Percentiles rank a stretch among this genome's conserved stretches.
Conservation (phyloP, 768 basidiomycete species). For the Podaxis carcinomalis region DNA sequence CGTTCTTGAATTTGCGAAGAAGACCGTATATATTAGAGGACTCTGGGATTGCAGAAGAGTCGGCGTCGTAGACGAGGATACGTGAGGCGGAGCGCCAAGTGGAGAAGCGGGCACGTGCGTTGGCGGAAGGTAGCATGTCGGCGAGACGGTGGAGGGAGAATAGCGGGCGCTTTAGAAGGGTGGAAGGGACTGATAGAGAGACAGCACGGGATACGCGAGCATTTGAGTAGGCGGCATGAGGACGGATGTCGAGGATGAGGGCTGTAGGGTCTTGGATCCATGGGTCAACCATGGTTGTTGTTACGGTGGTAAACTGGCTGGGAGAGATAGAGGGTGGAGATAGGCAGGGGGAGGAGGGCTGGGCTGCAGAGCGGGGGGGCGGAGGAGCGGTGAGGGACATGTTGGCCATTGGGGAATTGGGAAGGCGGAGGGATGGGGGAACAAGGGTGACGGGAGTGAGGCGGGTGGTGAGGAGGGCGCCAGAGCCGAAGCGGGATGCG, state of each 20-base stretch:
- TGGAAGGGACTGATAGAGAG: constrained; percentile 90
- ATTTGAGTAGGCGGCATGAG: constrained; percentile 66
- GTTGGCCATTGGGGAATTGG: constrained; percentile 19
- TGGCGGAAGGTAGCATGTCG: constrained; percentile 69
- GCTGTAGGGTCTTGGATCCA: constrained; percentile 31
- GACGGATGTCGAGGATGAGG: constrained; percentile 86
- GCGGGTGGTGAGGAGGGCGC: constrained; percentile 31
- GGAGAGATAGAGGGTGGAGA: constrained; percentile 9
- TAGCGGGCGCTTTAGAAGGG: constrained; percentile 85
- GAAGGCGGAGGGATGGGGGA: constrained; percentile 15
- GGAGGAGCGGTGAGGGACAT: constrained; percentile 15
- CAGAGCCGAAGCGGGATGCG: constrained; percentile 36
- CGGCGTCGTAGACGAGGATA: constrained; percentile 86
- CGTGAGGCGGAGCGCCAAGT: constrained; percentile 52
- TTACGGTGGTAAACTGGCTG: constrained; percentile 22
- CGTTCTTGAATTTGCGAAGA: constrained; percentile 66
- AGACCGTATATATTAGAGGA: constrained; percentile 69
- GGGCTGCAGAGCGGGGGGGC: constrained; percentile 7
- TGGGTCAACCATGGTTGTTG: constrained; percentile 21
- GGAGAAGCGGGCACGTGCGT: constrained; percentile 55
- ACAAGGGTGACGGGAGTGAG: constrained; percentile 15
- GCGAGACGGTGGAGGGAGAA: constrained; percentile 77
- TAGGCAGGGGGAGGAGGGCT: background rate
- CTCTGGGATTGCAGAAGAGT: constrained; percentile 56
- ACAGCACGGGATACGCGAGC: constrained; percentile 68